Base-by-base conservation (phyloP, 257 asterid species). In the Plantago major region DNA sequence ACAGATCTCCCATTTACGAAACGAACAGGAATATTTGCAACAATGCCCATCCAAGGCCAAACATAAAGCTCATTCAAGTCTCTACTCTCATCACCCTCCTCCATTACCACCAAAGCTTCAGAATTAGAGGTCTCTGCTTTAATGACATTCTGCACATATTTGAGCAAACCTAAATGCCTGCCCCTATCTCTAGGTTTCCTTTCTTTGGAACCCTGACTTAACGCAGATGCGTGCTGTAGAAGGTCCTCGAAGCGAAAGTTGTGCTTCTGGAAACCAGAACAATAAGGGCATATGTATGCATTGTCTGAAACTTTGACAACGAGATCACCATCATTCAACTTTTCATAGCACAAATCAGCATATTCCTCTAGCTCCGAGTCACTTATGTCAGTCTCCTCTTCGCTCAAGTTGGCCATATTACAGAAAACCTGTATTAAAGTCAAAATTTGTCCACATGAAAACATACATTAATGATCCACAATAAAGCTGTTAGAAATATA, bases 41-140 rank as follows among this genome's bases (percentile, higher is more conserved):
- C 68, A n/a, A 81, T 62, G 13, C 90, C 90, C 76, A 67, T 70
- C 83, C 85, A 84, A 42, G 91, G 91, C 73, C 81, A 79, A 17
- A 84, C 85, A 58, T 74, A 72, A n/a, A 67, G 62, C 71, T 83
- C 85, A 28, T 82, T 61, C 3, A 8, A 7, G 52, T 33, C 55
- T 59, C 56, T 51, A 56, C 28, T 62, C 40, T 16, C 64, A 14
- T 56, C 44, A 42, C 53, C 37, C 60, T 59, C 70, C 17, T 7
- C 47, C 11, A 48, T 50, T 37, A 49, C 64, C 30, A 19, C 16
- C 8, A 11, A 56, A 55, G 0, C 12, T 67, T 18, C 30, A 10
- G 60, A 6, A 10, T 70, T 19, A 46, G 13, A 42, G n/a, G n/a
- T 60, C 14, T 60, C 28, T 30, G 45, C 71, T 48, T 59, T 53